Evolutionary conservation across 2,329 filamentous ascomycete genomes (phyloP).

Genomic region (Rhinocladiella mackenziei): DNA sequence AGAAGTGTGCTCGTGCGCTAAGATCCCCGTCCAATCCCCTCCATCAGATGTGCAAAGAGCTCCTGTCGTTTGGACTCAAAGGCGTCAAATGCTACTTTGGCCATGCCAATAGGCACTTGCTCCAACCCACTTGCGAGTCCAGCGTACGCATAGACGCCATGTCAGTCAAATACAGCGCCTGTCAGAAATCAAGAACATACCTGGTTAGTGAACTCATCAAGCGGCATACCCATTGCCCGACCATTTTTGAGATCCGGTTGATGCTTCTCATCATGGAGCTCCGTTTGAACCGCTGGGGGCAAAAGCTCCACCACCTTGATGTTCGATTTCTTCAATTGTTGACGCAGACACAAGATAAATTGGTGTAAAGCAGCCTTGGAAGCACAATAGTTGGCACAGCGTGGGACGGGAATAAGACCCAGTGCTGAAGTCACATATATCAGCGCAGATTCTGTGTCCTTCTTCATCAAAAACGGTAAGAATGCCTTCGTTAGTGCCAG

Average conservation of each 20-base stretch:
- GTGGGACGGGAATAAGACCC: conserved; percentile 47
- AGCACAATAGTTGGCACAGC: conserved; percentile 52
- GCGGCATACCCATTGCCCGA: conserved; percentile 50
- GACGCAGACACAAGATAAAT: conserved; percentile 50
- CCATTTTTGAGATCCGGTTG: conserved; percentile 53
- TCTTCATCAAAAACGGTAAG: conserved; percentile 47
- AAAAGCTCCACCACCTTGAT: conserved; percentile 55
- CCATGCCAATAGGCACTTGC: conserved; percentile 49
- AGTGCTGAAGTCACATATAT: conserved; percentile 51
- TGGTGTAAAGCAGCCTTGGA: conserved; percentile 55
- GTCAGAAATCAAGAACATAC: conserved; percentile 11
- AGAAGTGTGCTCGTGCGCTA: no score
- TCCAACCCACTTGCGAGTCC: conserved; percentile 48
- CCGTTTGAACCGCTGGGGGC: conserved; percentile 55
- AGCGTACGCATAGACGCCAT: conserved; percentile 38
- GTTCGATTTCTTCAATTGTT: conserved; percentile 48
- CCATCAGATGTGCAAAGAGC: conserved; percentile 18
- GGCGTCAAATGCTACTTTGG: conserved; percentile 40
- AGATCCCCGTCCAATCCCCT: no score
- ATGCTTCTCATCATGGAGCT: conserved; percentile 53
- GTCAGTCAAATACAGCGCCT: not conserved
- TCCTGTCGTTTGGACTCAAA: conserved; percentile 51
- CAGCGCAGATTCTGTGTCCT: conserved; percentile 41
- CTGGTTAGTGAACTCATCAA: conserved; percentile 50
- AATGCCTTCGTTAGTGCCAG: conserved; percentile 50